Conservation (phyloP, 805 yeast genomes). For the Millerozyma miso region DNA sequence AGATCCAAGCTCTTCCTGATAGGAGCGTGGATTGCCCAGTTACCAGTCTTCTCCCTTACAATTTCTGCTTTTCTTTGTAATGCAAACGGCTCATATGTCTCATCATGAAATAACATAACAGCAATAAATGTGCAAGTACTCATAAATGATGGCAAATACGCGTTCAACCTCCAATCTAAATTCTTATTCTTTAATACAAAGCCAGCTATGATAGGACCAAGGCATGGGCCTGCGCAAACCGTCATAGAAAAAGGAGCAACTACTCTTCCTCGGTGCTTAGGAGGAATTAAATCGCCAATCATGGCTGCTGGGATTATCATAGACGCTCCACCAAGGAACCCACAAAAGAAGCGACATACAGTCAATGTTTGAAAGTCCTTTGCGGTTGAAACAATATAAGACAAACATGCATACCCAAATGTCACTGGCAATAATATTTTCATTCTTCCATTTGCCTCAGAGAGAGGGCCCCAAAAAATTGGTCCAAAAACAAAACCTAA, state of each 20-base stretch:
- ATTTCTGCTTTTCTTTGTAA: conserved; percentile 17
- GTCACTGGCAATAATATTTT: conserved; percentile 38
- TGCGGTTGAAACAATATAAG: conserved; percentile 63
- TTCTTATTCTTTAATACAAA: conserved; percentile 26
- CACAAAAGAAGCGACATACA: conserved; percentile 70
- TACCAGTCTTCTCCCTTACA: conserved; percentile 20
- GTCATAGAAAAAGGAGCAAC: conserved; percentile 62
- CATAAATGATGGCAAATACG: conserved; percentile 40
- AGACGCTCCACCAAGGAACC: conserved; percentile 75
- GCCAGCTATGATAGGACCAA: conserved; percentile 58
- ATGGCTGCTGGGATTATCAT: conserved; percentile 79
- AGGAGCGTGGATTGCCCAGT: conserved; percentile 22
- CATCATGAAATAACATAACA: conserved; percentile 23
- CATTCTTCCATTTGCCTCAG: conserved; percentile 23
- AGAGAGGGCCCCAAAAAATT: conserved; percentile 53
- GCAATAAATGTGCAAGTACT: conserved; percentile 22
- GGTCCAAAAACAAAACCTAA: conserved; percentile 89
- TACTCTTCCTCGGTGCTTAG: conserved; percentile 62
- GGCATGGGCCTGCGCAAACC: conserved; percentile 66
- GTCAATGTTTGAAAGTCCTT: conserved; percentile 69
- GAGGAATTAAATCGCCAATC: conserved; percentile 69
- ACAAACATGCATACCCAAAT: conserved; percentile 26
- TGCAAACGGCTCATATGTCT: conserved; percentile 27
- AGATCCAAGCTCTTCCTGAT: conserved; percentile 14
- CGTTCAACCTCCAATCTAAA: conserved; percentile 49